phyloP scores from a whole-genome alignment of 169 alveolate species.

The Perkinsus marinus region DNA sequence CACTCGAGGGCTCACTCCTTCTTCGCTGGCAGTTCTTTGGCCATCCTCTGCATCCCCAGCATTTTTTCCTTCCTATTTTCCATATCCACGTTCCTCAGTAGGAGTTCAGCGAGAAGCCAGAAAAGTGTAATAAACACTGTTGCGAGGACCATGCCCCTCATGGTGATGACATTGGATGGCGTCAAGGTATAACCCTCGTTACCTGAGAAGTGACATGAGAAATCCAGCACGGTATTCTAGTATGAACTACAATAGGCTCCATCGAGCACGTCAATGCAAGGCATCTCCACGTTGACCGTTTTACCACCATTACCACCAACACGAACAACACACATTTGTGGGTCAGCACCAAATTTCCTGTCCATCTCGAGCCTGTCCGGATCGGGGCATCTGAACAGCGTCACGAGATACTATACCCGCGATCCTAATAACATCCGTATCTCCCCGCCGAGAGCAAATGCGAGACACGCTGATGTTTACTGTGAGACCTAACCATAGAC shows the following conservation, averaged over 20 bases:
- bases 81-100: neutral
- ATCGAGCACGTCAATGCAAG: neutral
- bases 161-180: neutral
- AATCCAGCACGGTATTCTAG: neutral
- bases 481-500: too few relatives aligned
- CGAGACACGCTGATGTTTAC: too few relatives aligned
- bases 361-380: neutral
- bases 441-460: too few relatives aligned
- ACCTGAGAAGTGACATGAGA: neutral
- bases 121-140: neutral
- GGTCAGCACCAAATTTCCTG: neutral
- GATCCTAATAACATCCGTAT: too few relatives aligned
- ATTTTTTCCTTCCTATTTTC: neutral
- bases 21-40: neutral
- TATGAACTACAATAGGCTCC: neutral
- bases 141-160: neutral
- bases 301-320: neutral
- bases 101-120: neutral
- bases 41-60: neutral
- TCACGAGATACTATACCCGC: too few relatives aligned
- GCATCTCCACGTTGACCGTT: neutral
- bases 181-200: neutral
- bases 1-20: neutral
- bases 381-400: neutral
- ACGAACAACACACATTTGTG: neutral